Base-by-base conservation (phyloP, 2,329 filamentous ascomycete species). In the Calonectria honghensis region DNA sequence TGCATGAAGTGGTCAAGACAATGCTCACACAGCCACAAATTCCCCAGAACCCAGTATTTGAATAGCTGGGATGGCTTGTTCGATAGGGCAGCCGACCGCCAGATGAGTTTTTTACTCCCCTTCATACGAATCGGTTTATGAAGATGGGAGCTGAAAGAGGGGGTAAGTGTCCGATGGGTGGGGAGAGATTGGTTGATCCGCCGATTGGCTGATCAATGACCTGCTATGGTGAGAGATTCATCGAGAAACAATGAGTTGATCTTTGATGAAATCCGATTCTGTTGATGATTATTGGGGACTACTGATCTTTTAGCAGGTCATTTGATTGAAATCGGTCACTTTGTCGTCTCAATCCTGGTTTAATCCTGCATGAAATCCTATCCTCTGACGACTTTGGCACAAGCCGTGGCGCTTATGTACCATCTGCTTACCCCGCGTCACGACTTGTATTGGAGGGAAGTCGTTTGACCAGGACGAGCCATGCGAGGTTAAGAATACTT, bases 11-110 rank as follows among this genome's bases (percentile, higher is more conserved):
- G 29, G 32, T 61, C 9, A 6, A 10, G 11, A 35, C 11, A 63
- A 32, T 29, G 27, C 27, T 13, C 35, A 59, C 72, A 70, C 71
- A n/a, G 66, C 71, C 71, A 70, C 71, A 73, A 37, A 20, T 35
- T 29, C n/a, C 18, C 24, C 35, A 3, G 24, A 31, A 24, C 18
- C n/a, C 6, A 41, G 31, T 18, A 13, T 14, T 20, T 27, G 35
- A 41, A 24, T 16, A 27, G 57, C 27, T 63, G 52, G 29, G 24
- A 39, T 31, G 14, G 24, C 57, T 16, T 39, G 54, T 59, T 32
- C 54, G 32, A 59, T 27, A 24, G n/a, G 31, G 20, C 32, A 35
- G 11, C 9, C 11, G 39, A 24, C 20, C 11, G 1, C 13, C 7
- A 16, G 32, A 59, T 37, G 31, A 5, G 52, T n/a, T 57, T 35